Conservation (phyloP, 2,329 filamentous ascomycete species). For the Ophiognomonia clavigignenti-juglandacearum region DNA sequence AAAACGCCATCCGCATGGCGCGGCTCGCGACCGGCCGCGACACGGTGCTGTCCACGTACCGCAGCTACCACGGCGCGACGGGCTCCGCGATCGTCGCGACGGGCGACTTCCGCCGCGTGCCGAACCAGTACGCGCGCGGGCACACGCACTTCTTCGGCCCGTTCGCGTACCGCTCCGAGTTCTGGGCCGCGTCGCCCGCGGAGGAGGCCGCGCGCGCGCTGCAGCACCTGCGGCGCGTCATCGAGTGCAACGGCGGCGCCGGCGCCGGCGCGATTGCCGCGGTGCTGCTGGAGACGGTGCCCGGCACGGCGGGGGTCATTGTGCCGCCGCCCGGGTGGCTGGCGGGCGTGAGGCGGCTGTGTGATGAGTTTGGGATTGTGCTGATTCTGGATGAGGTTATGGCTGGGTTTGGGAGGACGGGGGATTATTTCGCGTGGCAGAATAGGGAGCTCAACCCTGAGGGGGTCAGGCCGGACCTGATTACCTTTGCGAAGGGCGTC, state of each 20-base stretch:
- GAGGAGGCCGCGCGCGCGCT: constrained; percentile 12
- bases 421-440: constrained; percentile 16
- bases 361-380: constrained; percentile 14
- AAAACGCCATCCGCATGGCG: constrained; percentile 16
- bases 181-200: constrained; percentile 13
- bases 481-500: constrained; percentile 15
- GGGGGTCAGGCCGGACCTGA: constrained; percentile 8
- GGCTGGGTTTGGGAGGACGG: constrained; percentile 13
- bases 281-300: constrained; percentile 10
- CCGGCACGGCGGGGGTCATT: constrained; percentile 14
- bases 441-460: constrained; percentile 12
- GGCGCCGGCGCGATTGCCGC: constrained; percentile 8
- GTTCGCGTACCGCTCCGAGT: constrained; percentile 13
- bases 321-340: constrained; percentile 12
- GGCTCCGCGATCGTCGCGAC: constrained; percentile 17
- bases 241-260: constrained; percentile 16
- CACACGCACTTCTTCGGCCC: constrained; percentile 16
- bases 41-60: constrained; percentile 16
- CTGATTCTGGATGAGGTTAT: constrained; percentile 16
- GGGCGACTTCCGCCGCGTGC: constrained; percentile 20
- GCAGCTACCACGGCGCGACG: constrained; percentile 22
- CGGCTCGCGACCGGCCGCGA: constrained; percentile 13
- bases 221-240: constrained; percentile 14
- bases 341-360: constrained; percentile 8
- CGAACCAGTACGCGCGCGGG: constrained; percentile 14